Evolutionary conservation across 1,284 basidiomycete species (phyloP), one percentile per base, ranked within the genome.

Genomic region (Tylopilus orsonianus): DNA sequence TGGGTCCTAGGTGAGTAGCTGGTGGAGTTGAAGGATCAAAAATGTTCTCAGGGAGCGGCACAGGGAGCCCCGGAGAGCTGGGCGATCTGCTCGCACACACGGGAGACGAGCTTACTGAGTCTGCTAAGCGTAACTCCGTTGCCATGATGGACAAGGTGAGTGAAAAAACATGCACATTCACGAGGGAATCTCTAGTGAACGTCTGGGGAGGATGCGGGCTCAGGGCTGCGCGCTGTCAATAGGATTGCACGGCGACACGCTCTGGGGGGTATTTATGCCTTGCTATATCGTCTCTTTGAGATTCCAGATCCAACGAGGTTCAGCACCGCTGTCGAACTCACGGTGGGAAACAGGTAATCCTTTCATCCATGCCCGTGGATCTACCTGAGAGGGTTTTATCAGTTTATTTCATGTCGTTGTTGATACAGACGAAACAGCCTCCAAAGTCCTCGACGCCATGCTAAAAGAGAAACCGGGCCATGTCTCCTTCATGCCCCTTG

Each of bases 401-500:
- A 46, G 93, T 60, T 74, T 99, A 33, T 99, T 99, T 76, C 96
- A 99, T 61, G 87, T 99, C 26, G 96, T 99, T 0, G 96, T 99
- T 48, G 97, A 99, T 68, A 93, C 80, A 12, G 97, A 99, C 63
- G 87, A 87, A 35, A 98, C 94, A 0, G 97, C 93, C 0, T 85
- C 84, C 4, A 83, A 80, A 58, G 82, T 98, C 14, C 81, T 99
- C 18, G 90, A 97, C 20, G 78, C 89, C 54, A 96, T 99, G 94
- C 78, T 94, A 60, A 83, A 83, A 61, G 93, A 98, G 61, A 90
- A 88, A 65, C 88, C 83, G 5, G 97, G 97, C 1, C 85, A 97
- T 44, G 91, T 99, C 18, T 99, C 97, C 0, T 98, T 98, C 71
- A 95, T 99, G 87, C 97, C 97, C 12, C 80, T 99, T 39, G 99